phyloP scores from a whole-genome alignment of 1,284 basidiomycete genomes.

The Moesziomyces sp. region DNA sequence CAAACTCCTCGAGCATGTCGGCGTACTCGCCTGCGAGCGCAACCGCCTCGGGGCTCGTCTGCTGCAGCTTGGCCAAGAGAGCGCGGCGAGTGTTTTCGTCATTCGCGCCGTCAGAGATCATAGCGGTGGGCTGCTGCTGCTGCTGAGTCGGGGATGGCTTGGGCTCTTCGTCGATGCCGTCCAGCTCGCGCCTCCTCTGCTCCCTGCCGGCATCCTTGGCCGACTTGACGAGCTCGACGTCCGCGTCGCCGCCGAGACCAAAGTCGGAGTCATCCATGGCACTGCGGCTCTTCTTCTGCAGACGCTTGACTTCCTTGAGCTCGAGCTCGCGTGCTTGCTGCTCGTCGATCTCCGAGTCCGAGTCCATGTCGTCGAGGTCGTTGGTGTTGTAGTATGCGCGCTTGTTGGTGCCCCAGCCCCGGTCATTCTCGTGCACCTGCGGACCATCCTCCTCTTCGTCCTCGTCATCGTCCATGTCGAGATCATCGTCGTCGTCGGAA shows the following conservation, averaged over 20 bases:
- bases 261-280: constrained; percentile 83
- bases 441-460: constrained; percentile 72
- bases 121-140: neutral
- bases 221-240: constrained; percentile 42
- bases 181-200: constrained; percentile 54
- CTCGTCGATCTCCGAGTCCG: constrained; percentile 69
- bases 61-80: constrained; percentile 80
- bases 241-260: constrained; percentile 76
- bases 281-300: constrained; percentile 82
- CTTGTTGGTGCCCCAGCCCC: constrained; percentile 69
- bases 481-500: constrained; percentile 48
- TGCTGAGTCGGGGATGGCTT: neutral
- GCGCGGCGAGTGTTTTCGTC: constrained; percentile 55
- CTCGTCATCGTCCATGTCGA: constrained; percentile 74
- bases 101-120: constrained; percentile 1
- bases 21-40: constrained; percentile 72
- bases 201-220: constrained; percentile 55
- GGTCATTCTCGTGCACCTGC: constrained; percentile 70
- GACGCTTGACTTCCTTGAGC: constrained; percentile 82
- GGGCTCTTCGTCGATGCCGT: constrained; percentile 18
- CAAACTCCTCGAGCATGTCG: constrained; percentile 71
- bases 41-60: constrained; percentile 79
- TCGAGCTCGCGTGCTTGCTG: constrained; percentile 74
- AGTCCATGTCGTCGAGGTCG: constrained; percentile 60
- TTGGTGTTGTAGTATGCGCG: constrained; percentile 65